Evolutionary conservation across 2,329 filamentous ascomycete genomes (phyloP), one percentile per base, ranked within the genome.

Genomic region (Calycina marina): DNA sequence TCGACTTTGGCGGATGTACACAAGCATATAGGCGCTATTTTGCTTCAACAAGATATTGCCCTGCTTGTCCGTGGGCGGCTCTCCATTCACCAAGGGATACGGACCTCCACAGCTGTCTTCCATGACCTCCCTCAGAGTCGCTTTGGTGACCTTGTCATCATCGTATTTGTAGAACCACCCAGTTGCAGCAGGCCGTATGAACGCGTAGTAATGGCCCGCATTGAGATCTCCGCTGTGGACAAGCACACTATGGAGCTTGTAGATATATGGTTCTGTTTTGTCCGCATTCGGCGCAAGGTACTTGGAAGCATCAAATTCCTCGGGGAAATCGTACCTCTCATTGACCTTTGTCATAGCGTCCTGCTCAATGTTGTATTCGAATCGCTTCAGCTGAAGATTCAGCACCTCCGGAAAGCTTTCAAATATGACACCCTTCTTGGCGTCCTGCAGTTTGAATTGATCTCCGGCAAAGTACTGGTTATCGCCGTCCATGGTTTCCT

Each of bases 321-420:
- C 82, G 1, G 83, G 84, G 44, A 90, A 93, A 49, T 92, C 84
- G 59, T 90, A 88, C 36, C 83, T 75, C 47, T 92, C 84, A 49
- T 93, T 92, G 53, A 98, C 85, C 60, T 98, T 98, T 79, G 93
- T 94, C 82, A 96, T 94, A 42, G 84, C 85, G 52, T 96, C 88
- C 46, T 83, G 75, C 45, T 93, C 79, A 48, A 94, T 81, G 57
- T 98, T 90, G 58, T 98, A 98, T 54, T 98, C 85, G 56, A 98
- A 98, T 32, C 90, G 79, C 60, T 96, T 96, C 38, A 98, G 69
- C 55, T 98, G 90, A 25, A 98, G 64, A 54, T 98, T 88, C 14
- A 98, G 63, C 3, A 98, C 85, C 32, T 92, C 82, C 1, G 90
- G 90, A 52, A 96, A 96, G 48, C 77, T 82, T 53, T 85, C 83